These are phyloP conservation scores for Tricholoma sp. DNA, from an alignment of 768 basidiomycete genomes.

Conservation along the genomic window DNA sequence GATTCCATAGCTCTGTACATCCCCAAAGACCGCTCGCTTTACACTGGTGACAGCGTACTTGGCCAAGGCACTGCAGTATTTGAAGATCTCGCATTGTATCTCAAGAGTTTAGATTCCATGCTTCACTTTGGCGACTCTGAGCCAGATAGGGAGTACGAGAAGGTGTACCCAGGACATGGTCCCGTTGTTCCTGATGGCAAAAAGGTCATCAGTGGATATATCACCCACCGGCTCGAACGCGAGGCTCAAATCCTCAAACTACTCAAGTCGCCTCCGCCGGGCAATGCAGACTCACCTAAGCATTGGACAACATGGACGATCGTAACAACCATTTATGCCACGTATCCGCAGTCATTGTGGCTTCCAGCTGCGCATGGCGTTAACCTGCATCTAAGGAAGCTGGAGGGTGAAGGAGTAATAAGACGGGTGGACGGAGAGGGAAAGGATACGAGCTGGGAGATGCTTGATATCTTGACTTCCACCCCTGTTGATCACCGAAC, in stretches of 20 bases:
- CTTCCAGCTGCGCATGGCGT: slow-evolving; percentile 66
- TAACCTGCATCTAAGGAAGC: slow-evolving; percentile 67
- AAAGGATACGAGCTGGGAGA: slow-evolving; percentile 45
- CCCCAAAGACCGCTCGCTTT: slow-evolving; percentile 65
- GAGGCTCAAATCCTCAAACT: slow-evolving; percentile 71
- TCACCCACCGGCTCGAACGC: slow-evolving; percentile 73
- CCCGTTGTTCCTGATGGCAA: slow-evolving; percentile 64
- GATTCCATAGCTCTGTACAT: slow-evolving; percentile 80
- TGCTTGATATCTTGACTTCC: slow-evolving; percentile 14
- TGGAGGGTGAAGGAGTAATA: slow-evolving; percentile 60
- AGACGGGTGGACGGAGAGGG: slow-evolving; percentile 45
- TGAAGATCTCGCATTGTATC: slow-evolving; percentile 71
- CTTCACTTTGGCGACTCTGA: slow-evolving; percentile 34
- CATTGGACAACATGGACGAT: slow-evolving; percentile 63
- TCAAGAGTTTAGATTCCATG: slow-evolving; percentile 58
- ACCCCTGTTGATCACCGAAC: slow-evolving; percentile 12
- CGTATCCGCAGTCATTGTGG: slow-evolving; percentile 69
- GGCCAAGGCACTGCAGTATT: slow-evolving; percentile 91
- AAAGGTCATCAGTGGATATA: slow-evolving; percentile 62
- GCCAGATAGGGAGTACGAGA: slow-evolving; percentile 27
- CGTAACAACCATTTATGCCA: slow-evolving; percentile 61
- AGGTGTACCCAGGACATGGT: slow-evolving; percentile 89
- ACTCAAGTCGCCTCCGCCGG: slow-evolving; percentile 33
- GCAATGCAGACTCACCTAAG: slow-evolving; percentile 5
- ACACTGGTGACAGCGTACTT: slow-evolving; percentile 88